A percentile compares a stretch with the other conserved stretches of the same genome.
phyloP scores from a whole-genome alignment of 2,329 filamentous ascomycete species.

The Diaporthe vexans region DNA sequence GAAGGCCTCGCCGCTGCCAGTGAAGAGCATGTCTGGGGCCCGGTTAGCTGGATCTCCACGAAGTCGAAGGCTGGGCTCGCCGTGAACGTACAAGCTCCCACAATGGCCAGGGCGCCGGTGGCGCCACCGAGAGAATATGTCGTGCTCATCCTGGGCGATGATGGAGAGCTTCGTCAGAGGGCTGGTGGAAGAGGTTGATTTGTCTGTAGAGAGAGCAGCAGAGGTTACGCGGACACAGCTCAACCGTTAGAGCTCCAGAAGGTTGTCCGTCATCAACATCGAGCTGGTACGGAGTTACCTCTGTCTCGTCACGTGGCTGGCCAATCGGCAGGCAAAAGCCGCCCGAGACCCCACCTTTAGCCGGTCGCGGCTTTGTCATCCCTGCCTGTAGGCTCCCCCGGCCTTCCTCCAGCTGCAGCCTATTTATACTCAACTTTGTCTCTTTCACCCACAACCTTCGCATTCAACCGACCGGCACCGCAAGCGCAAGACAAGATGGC shows the following conservation, averaged over 20 bases:
- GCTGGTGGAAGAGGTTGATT: constrained; percentile 8
- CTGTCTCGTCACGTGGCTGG: constrained; percentile 31
- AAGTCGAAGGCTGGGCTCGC: neutral
- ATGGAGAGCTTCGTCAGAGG: constrained; percentile 36
- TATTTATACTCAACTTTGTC: constrained; percentile 27
- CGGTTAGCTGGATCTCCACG: constrained; percentile 38
- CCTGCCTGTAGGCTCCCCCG: neutral
- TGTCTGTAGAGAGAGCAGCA: constrained; percentile 23
- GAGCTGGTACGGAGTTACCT: constrained; percentile 23
- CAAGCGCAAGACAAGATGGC: constrained; percentile 57
- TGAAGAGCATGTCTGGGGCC: constrained; percentile 94
- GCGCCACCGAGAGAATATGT: constrained; percentile 78
- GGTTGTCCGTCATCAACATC: constrained; percentile 36
- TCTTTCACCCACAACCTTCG: constrained; percentile 45
- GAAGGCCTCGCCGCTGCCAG: constrained; percentile 94
- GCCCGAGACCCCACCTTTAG: neutral
- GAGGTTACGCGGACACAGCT: constrained; percentile 30
- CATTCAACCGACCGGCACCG: constrained; percentile 40
- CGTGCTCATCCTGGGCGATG: constrained; percentile 74
- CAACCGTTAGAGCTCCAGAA: constrained; percentile 21
- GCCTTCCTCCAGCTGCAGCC: constrained; percentile 14
- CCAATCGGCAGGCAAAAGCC: constrained; percentile 19
- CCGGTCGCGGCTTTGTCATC: constrained; percentile 35
- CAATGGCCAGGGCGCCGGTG: constrained; percentile 76
- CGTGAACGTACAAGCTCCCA: constrained; percentile 80